Evolutionary conservation across 1,139 yeast genomes (phyloP), one percentile per base, ranked within the genome.

Genomic region (Magnusiomyces suaveolens): DNA sequence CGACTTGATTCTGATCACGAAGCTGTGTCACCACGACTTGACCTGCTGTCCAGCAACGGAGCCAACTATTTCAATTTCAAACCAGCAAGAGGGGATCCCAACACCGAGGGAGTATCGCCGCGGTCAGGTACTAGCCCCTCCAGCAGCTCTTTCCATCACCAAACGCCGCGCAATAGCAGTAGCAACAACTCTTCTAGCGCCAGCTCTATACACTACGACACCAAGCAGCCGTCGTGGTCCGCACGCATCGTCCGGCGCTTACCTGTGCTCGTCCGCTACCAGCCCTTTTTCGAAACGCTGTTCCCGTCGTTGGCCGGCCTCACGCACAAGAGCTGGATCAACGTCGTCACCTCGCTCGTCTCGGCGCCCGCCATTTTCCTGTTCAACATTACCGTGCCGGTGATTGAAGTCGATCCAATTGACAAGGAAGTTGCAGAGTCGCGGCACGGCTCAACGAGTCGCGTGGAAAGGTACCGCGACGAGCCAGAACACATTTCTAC

Each of bases 381-480:
- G 2, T 67, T 81, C 20, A 70, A 79, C 24, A 44, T 77, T 2
- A 73, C 82, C 0, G 71, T 76, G 0, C 85, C 86, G 0, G 82
- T 79, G 1, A 65, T 72, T 48, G 69, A 66, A 36, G 63, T 62
- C 14, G 62, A 61, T 18, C 58, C 60, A 8, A 52, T 55, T 3
- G 60, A 59, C 12, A 54, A 58, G 20, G 57, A 53, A 8, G 44
- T 4, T 18, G 12, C 26, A 43, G 12, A 20, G 16, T 23, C 16
- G 12, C 46, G 3, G 18, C 23, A 3, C 10, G 46, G 23, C 14
- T 43, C 10, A 36, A 29, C 12, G 12, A 36, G 8, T 36, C 41
- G 14, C 29, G 18, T 12, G 23, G 47, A 24, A 23, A 23, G 12
- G 3, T 29, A 6, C 33, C 6, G 33, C 12, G 33, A 29, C 12